Conservation (phyloP, 345 rosid species). For the Gossypium herbaceum region DNA sequence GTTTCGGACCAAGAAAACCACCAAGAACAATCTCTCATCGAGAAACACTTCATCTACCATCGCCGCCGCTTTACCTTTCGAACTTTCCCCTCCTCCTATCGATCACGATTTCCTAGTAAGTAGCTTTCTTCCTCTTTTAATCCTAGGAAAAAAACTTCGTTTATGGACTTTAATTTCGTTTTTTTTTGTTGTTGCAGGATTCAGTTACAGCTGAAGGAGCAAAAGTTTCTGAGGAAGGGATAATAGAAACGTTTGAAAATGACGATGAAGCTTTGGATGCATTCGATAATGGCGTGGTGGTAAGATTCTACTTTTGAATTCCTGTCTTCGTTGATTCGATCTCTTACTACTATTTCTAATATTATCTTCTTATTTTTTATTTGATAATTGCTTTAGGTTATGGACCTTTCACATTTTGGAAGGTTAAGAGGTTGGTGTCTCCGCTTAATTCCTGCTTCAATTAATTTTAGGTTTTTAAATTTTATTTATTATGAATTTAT, state of each 20-base stretch:
- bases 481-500: conserved; percentile 6
- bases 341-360: background rate
- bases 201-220: conserved; percentile 52
- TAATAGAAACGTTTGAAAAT: conserved; percentile 69
- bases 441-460: background rate
- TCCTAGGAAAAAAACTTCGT: background rate
- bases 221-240: conserved; percentile 64
- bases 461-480: background rate
- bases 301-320: conserved; percentile 26
- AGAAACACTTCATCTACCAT: conserved; percentile 22
- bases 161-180: background rate
- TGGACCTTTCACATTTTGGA: conserved; percentile 82
- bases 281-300: conserved; percentile 59
- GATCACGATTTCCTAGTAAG: conserved; percentile 71
- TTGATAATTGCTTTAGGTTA: conserved; percentile 41
- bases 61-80: conserved; percentile 52
- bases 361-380: background rate
- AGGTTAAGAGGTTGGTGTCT: conserved; percentile 64
- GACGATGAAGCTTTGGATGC: conserved; percentile 89
- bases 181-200: conserved; percentile 38
- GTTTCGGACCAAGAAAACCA: conserved; percentile 10
- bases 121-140: background rate
- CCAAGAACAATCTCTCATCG: conserved; percentile 20
- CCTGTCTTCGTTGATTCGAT: background rate
- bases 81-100: conserved; percentile 82